Percentiles rank a stretch among this genome's conserved stretches.
Evolutionary conservation across 2,329 filamentous ascomycete species (phyloP).

Genomic region (Immersiporthe knoxdaviesiana): DNA sequence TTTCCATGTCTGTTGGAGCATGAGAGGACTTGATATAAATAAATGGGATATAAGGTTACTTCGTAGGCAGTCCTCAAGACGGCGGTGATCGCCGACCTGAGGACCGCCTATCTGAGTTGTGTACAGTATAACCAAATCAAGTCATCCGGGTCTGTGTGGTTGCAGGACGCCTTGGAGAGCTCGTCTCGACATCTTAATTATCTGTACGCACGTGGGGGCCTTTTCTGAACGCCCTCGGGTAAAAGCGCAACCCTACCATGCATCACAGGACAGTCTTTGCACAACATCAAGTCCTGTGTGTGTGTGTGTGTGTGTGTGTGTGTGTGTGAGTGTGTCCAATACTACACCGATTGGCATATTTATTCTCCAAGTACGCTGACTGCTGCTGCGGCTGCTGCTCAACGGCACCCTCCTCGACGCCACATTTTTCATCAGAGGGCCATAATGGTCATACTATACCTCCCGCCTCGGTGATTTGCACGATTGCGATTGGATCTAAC

Average conservation of each 20-base stretch:
- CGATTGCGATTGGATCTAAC: not conserved
- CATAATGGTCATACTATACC: not conserved
- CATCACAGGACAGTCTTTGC: not conserved
- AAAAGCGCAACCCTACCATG: not conserved
- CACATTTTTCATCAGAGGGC: not conserved
- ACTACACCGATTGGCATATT: not conserved
- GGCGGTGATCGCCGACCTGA: not conserved
- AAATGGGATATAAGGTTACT: no score
- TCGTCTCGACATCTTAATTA: not conserved
- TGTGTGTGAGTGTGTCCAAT: not conserved
- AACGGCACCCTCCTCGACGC: not conserved
- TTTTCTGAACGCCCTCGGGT: not conserved
- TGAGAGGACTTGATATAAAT: no score
- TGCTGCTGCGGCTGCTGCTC: not conserved
- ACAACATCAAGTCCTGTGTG: not conserved
- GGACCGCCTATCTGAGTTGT: not conserved
- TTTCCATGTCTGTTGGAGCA: not conserved
- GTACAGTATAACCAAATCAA: not conserved
- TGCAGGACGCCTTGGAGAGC: not conserved
- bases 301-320: no score
- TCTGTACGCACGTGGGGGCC: not conserved
- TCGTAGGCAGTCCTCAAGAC: not conserved
- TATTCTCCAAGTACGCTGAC: no score
- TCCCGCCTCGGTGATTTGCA: no score
- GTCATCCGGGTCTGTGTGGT: not conserved